A percentile compares a stretch with the other conserved stretches of the same genome.
Conservation (phyloP, 176 grass and related monocot species). For the Alloteropsis semialata region DNA sequence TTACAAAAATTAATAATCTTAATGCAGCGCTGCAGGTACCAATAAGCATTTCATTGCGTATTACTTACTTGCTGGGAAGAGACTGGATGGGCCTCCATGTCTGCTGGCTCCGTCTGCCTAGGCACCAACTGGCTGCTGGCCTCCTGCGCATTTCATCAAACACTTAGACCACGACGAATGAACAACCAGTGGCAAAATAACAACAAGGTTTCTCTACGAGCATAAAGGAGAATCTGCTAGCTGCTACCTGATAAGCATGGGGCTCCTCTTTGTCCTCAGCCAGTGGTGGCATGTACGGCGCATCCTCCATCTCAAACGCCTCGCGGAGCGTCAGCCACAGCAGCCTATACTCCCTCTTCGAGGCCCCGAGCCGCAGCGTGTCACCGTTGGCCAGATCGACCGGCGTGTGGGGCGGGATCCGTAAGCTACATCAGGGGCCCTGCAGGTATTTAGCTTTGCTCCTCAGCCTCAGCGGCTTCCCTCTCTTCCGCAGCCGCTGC, state of each 20-base stretch:
- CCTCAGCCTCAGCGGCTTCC: constrained; percentile 57
- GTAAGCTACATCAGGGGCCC: constrained; percentile 50
- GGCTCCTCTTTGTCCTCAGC: constrained; percentile 66
- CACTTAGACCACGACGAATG: background rate
- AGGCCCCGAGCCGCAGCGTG: constrained; percentile 59
- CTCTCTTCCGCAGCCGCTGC: constrained; percentile 69
- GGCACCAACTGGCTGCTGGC: background rate
- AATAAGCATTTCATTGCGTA: constrained; percentile 9
- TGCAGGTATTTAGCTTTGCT: constrained; percentile 58
- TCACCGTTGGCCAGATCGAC: constrained; percentile 64
- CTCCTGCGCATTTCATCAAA: constrained; percentile 42
- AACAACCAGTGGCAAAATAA: background rate
- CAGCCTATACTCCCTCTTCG: constrained; percentile 73
- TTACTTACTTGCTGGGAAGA: background rate
- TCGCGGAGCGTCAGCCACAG: constrained; percentile 69
- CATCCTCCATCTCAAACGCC: constrained; percentile 70
- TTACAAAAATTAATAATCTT: background rate
- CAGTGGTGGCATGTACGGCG: constrained; percentile 46
- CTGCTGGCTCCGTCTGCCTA: background rate
- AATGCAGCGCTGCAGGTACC: background rate
- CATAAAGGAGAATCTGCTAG: background rate
- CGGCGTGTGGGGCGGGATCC: constrained; percentile 54
- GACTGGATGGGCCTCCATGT: constrained; percentile 17
- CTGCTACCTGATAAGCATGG: constrained; percentile 35
- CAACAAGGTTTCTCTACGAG: background rate